These are phyloP conservation scores for Periconia macrospinosa DNA, from an alignment of 2,329 filamentous ascomycete genomes.

Conservation along the genomic window DNA sequence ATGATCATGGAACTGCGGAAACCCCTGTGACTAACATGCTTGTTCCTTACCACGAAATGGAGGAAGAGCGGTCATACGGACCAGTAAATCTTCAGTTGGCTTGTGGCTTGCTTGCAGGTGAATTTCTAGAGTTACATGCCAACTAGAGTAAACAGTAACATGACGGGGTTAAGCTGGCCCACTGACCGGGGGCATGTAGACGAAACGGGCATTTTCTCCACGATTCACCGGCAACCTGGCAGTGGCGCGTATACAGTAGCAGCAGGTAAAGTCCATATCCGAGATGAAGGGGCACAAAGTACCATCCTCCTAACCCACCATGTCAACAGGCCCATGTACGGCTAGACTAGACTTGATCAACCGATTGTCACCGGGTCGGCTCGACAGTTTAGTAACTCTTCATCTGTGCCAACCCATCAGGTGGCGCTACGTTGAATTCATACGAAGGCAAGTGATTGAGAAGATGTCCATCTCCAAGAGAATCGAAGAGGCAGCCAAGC, in stretches of 20 bases:
- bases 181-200: neutral
- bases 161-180: neutral
- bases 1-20: neutral
- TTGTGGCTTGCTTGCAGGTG: neutral
- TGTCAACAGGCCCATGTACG: constrained; percentile 7
- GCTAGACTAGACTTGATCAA: constrained; percentile 31
- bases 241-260: constrained; percentile 1
- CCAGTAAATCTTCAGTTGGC: neutral
- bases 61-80: constrained; percentile 1
- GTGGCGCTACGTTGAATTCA: constrained; percentile 4
- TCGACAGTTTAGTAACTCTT: constrained; percentile 23
- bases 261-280: neutral
- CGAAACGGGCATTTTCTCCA: neutral
- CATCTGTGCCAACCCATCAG: constrained; percentile 20
- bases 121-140: constrained; percentile 1
- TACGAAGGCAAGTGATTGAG: constrained; percentile 29
- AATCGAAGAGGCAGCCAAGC: neutral
- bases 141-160: neutral
- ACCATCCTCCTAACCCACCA: neutral
- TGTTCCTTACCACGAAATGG: neutral
- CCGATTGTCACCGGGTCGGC: constrained; percentile 35
- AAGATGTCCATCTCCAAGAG: constrained; percentile 1
- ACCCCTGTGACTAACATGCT: neutral
- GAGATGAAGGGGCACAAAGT: constrained; percentile 1
- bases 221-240: neutral